Conservation (phyloP, 2,329 filamentous ascomycete genomes). For the Aspergillus sergii region DNA sequence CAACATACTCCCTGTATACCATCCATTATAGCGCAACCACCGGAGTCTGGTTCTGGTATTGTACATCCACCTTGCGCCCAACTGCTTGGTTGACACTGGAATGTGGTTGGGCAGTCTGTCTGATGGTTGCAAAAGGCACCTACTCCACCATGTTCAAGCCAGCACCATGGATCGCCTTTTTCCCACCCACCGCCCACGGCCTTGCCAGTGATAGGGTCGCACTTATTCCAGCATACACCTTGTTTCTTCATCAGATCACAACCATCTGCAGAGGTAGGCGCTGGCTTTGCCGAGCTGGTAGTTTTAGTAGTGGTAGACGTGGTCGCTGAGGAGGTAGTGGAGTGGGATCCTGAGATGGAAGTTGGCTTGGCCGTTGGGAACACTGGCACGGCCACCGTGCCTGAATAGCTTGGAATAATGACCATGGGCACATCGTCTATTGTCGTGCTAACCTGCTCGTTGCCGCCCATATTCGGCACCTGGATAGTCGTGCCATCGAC, state of each 20-base stretch:
- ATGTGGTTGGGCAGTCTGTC: not conserved
- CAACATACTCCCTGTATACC: no score
- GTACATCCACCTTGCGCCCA: not conserved
- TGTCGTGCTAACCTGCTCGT: not conserved
- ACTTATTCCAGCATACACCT: constrained; percentile 10
- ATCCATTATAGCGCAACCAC: no score
- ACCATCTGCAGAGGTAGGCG: not conserved
- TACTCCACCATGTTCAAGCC: not conserved
- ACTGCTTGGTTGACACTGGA: constrained; percentile 6
- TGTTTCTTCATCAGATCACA: not conserved
- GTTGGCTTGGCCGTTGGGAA: not conserved
- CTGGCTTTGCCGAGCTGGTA: not conserved
- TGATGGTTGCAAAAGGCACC: constrained; percentile 6
- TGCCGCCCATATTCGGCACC: not conserved
- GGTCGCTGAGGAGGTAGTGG: not conserved
- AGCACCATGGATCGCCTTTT: constrained; percentile 8
- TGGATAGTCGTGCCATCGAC: not conserved
- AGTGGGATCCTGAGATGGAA: not conserved
- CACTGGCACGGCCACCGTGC: not conserved
- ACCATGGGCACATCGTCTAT: not conserved
- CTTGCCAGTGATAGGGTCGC: constrained; percentile 2
- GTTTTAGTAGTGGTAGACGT: not conserved
- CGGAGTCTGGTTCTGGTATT: no score
- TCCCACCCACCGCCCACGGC: not conserved
- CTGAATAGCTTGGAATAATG: not conserved